Base-by-base conservation (phyloP, 805 yeast species). In the Kluyveromyces nonfermentans region DNA sequence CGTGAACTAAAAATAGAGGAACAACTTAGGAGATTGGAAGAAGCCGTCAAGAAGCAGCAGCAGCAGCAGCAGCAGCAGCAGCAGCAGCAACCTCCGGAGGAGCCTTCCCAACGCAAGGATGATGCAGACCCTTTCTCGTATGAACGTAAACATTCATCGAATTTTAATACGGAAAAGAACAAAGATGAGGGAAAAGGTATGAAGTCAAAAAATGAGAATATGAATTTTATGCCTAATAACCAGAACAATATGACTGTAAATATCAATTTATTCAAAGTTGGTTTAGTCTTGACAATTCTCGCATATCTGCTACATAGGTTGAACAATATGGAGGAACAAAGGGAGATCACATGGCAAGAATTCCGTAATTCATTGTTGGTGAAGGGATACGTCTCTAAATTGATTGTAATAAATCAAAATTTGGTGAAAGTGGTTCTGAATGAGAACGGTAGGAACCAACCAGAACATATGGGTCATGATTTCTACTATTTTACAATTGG, bases 291-390 rank as follows among this genome's bases (percentile, higher is more conserved):
- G 16, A 47, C 61, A n/a, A 50, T 66, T 2, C 47, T 64, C 7
- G 50, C 67, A 1, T 64, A 63, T 33, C 22, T 58, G 2, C 41
- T 67, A 32, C 60, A 60, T 40, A 48, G 60, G 33, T 53, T 64
- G 16, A 53, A 63, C 19, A 53, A 55, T 7, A 46, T 56, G 17
- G 67, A 59, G 31, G 61, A 62, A n/a, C 54, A 60, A 5, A 63
- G 65, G 43, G 88, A 85, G 56, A 71, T 90, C 46, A 80, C 96
- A 2, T 93, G 88, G 82, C 97, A 93, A 67, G 95, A 90, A 57
- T 90, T 93, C 68, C 75, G 86, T 35, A 70, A 80, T 5, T 72
- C 80, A 38, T 81, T 80, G 55, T 70, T 93, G 47, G 85, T 82
- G 49, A 84, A 80, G 54, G 88, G 88, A 5, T 71, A 78, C 35